Evolutionary conservation across 768 basidiomycete species (phyloP), one percentile per base, ranked within the genome.

Genomic region (Tremella mesenterica): DNA sequence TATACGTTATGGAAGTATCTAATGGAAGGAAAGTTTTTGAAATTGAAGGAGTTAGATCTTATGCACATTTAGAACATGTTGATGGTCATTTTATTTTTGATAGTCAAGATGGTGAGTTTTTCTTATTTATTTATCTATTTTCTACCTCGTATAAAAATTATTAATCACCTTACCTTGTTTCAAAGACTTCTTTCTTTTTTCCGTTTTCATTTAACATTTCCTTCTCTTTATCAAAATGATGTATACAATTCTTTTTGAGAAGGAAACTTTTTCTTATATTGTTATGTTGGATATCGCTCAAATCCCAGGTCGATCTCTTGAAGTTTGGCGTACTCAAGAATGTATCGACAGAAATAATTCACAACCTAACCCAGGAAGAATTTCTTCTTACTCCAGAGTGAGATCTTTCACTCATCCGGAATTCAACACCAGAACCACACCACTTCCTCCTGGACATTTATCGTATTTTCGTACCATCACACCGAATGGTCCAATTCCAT

Each of bases 21-120:
- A 59, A 46, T 3, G 57, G 50, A 3, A 23, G 58, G 23, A 53
- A 49, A 0, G 20, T 65, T 1, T 65, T 61, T 44, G 39, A 48
- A 7, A 51, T 61, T 14, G 31, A 39, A 13, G 49, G 39, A 13
- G 59, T 59, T 1, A 44, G 34, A 4, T 28, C 55, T 10, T 60
- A 28, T 20, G 57, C 67, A 5, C 67, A 69, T 52, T 28, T 69
- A 8, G 67, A 69, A 25, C 61, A 63, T 30, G 56, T 46, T 23
- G 61, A 58, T 27, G 67, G 67, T 2, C 59, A 55, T 47, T 57
- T 55, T 6, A 48, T 69, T 25, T 69, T 69, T 44, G 60, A 69
- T 28, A 45, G 50, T 1, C 55, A 44, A 26, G 21, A 39, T 39
- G 55, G 63, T 65, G 31, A 58, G 63, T 52, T 12, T 16, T 29